These are phyloP conservation scores for Leccinum broughii DNA, from an alignment of 768 basidiomycete genomes.

Conservation along the genomic window DNA sequence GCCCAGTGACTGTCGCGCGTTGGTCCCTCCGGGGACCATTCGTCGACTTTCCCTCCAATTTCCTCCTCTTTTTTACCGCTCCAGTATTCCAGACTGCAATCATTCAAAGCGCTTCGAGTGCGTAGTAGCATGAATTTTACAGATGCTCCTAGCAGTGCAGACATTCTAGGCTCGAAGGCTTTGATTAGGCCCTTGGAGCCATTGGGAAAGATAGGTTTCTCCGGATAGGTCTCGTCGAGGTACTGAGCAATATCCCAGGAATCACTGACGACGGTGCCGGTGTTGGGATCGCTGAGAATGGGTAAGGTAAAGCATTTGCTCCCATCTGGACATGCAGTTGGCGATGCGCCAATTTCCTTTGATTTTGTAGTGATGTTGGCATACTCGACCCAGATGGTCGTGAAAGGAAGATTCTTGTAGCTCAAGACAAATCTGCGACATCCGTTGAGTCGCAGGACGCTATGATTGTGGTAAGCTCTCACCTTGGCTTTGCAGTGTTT, in stretches of 20 bases:
- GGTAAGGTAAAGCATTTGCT: constrained; percentile 33
- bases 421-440: constrained; percentile 32
- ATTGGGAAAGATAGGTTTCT: constrained; percentile 29
- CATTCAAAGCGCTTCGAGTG: not conserved
- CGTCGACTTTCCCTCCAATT: not conserved
- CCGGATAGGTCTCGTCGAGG: constrained; percentile 37
- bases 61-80: constrained; percentile 22
- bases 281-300: constrained; percentile 35
- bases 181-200: constrained; percentile 24
- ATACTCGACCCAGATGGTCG: constrained; percentile 37
- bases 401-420: constrained; percentile 36
- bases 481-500: constrained; percentile 42
- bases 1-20: not conserved
- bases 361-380: constrained; percentile 29
- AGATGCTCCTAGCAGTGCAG: not conserved
- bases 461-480: not conserved
- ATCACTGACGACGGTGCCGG: constrained; percentile 30
- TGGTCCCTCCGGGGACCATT: not conserved
- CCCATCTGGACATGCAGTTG: constrained; percentile 21
- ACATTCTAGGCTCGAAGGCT: constrained; percentile 13
- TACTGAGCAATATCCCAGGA: constrained; percentile 37
- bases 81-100: constrained; percentile 34
- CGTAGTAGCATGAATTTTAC: constrained; percentile 13
- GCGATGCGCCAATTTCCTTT: constrained; percentile 29
- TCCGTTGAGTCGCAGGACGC: not conserved